These are phyloP conservation scores for Agaricus sinodeliciosus DNA, from an alignment of 768 basidiomycete species.

Conservation along the genomic window DNA sequence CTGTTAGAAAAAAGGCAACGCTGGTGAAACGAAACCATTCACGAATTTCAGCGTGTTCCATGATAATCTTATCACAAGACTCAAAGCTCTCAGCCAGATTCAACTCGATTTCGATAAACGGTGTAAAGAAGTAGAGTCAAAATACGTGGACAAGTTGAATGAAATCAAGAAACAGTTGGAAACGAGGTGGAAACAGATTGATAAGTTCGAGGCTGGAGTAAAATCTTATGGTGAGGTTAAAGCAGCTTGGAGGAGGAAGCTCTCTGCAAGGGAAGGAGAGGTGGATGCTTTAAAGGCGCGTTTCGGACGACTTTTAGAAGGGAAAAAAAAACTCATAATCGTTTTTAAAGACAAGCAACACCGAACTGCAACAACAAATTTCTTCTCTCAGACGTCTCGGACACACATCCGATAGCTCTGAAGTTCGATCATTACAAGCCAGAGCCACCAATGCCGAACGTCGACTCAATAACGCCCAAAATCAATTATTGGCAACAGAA, in stretches of 20 bases:
- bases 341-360: conserved; percentile 53
- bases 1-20: conserved; percentile 61
- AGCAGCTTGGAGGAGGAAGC: conserved; percentile 75
- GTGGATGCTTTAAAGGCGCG: conserved; percentile 78
- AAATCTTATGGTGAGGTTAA: conserved; percentile 81
- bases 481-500: conserved; percentile 78
- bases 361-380: conserved; percentile 70
- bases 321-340: background rate
- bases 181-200: conserved; percentile 83
- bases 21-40: conserved; percentile 85
- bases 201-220: conserved; percentile 84
- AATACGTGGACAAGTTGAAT: conserved; percentile 64
- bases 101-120: conserved; percentile 84
- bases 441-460: conserved; percentile 83
- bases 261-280: conserved; percentile 82
- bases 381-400: conserved; percentile 52
- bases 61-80: conserved; percentile 83
- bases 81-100: conserved; percentile 81
- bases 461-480: conserved; percentile 76
- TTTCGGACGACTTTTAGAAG: background rate
- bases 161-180: conserved; percentile 87
- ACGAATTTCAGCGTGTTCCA: conserved; percentile 93
- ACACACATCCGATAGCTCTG: conserved; percentile 44
- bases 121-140: conserved; percentile 69
- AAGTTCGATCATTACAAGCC: conserved; percentile 61